A percentile compares a stretch with the other conserved stretches of the same genome.
phyloP scores from a whole-genome alignment of 495 filamentous ascomycete species.

The Parathielavia appendiculata region DNA sequence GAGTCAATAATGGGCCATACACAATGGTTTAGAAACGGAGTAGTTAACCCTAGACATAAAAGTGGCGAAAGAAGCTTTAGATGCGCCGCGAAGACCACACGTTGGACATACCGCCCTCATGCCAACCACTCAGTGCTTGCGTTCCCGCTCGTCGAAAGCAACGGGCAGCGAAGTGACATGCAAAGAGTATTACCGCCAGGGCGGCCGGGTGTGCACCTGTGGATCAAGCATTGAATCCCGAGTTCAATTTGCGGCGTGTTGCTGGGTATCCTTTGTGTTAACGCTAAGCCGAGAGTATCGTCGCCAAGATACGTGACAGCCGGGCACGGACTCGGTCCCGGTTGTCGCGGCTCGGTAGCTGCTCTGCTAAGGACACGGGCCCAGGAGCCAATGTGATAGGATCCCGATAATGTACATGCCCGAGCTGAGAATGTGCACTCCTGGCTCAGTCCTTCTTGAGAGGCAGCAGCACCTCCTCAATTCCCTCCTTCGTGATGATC shows the following conservation, averaged over 20 bases:
- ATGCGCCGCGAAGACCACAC: no score
- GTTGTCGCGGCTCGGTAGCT: neutral
- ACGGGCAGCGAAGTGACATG: neutral
- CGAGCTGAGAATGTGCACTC: neutral
- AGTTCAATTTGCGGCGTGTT: neutral
- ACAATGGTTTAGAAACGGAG: no score
- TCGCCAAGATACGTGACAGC: neutral
- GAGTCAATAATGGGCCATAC: no score
- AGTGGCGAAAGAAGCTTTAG: no score
- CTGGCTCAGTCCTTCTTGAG: conserved; percentile 72
- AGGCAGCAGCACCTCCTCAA: conserved; percentile 75
- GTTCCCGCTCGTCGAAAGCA: no score
- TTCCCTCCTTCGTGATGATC: conserved; percentile 78
- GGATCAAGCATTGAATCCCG: no score
- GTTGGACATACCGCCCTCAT: no score
- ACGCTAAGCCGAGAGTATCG: neutral
- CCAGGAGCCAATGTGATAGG: neutral
- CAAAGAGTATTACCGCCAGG: no score
- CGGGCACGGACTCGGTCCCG: no score
- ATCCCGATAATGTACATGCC: conserved; percentile 11
- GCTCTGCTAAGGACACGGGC: neutral
- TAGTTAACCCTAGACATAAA: no score
- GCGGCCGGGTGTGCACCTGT: no score
- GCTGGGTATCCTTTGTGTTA: neutral
- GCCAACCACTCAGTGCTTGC: no score